Evolutionary conservation across 768 basidiomycete species (phyloP), one percentile per base, ranked within the genome.

Genomic region (Lentinus tigrinus): DNA sequence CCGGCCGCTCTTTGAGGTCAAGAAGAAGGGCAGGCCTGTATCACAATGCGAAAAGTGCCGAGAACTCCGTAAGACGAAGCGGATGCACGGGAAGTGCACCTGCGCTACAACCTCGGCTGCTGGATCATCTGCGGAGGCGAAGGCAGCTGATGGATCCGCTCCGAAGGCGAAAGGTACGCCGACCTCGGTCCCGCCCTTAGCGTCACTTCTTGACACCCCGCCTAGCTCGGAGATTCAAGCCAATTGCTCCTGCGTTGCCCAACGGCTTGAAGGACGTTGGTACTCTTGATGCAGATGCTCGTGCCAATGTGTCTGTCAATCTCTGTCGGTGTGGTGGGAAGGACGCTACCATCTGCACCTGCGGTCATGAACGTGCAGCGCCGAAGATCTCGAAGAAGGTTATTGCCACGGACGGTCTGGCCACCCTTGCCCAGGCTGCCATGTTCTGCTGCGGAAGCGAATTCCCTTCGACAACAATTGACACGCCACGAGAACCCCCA

Each of bases 11-110:
- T 94, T 91, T 61, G 92, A 95, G 71, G 87, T 96, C 57, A 92
- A 94, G 79, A 91, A 89, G 78, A 95, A 96, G 70, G 95, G 95
- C 2, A 81, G 95, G 7, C 95, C 95, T 0, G 83, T 93, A 16
- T 93, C 94, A 7, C 94, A 96, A 70, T 97, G 95, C 74, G 80
- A 83, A 53, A 85, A 85, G 64, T 96, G 95, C 69, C 85, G 92
- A 36, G 84, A 91, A 65, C 79, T 91, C 34, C 83, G 94, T 17
- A 88, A 91, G 72, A 87, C 86, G 42, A 88, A 85, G 72, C 85
- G 82, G 60, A 78, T 93, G 31, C 92, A 94, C 68, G 88, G 89
- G 31, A 93, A 90, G 67, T 93, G 91, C 70, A 85, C 81, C 52
- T 93, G 92, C 47, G 24, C 40, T 7, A n/a, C 62, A 11, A 19